Base-by-base conservation (phyloP, 202 grass and related monocot genomes). In the Hordeum pubiflorum region DNA sequence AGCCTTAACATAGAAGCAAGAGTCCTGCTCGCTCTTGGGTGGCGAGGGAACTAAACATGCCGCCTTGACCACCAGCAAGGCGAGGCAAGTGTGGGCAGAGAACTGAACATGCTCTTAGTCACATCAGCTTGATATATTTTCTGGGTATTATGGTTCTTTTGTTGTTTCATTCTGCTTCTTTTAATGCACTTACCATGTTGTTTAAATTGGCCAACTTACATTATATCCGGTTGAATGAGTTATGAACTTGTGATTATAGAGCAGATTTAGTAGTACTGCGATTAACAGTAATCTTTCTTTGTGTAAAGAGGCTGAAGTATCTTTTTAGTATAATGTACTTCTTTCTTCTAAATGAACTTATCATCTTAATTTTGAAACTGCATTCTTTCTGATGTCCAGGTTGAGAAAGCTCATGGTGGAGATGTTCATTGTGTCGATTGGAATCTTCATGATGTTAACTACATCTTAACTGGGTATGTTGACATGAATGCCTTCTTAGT, bases 381-480 rank as follows among this genome's bases (percentile, higher is more conserved):
- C 3, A 43, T 81, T 70, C 36, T 67, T 83, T 40, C 79, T 80
- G 12, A 55, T 80, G 31, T 78, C 48, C 78, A 99, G 96, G 92
- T 95, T 90, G 90, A 95, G 85, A 99, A 99, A 88, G 96, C 92
- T 78, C 92, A 95, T 64, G 78, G 91, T 88, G 92, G 84, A 74
- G 92, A 98, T 37, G 88, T 98, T 91, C 95, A 98, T 82, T 95
- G 95, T 69, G 86, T 98, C 4, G 95, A 98, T 62, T 98, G 95
- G 95, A 98, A 95, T 76, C 76, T 85, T n/a, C 90, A 88, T 75
- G 85, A 95, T 73, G 76, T 63, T 58, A 93, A 99, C 72, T 90
- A 95, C 86, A 95, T 98, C 81, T 86, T 98, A 85, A 98, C 96
- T 72, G 92, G 96, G 92, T 95, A 93, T 75, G 75, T 50, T 79